These are phyloP conservation scores for Cladosporium sphaerospermum DNA, from an alignment of 2,329 filamentous ascomycete species.

Conservation along the genomic window DNA sequence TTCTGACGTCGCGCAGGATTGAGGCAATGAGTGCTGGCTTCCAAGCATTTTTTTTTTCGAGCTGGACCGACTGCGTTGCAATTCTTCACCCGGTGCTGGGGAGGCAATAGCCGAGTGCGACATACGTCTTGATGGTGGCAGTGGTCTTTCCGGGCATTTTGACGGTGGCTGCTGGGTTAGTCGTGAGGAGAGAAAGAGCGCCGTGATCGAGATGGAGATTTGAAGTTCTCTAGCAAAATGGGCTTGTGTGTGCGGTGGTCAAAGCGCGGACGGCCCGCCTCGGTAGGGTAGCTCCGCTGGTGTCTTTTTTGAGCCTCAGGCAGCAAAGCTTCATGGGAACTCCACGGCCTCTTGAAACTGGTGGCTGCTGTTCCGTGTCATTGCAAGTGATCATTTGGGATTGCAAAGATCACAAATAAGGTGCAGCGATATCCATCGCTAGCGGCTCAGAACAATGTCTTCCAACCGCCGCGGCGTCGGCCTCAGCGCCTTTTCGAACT, in stretches of 20 bases:
- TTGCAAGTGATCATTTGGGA: too few species aligned
- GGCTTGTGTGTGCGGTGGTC: conserved; percentile 4
- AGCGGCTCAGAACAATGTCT: conserved; percentile 29
- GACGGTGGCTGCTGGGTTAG: conserved; percentile 25
- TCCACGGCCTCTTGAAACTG: too few species aligned
- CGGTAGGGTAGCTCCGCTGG: background rate
- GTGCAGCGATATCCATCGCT: too few species aligned
- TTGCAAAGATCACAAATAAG: too few species aligned
- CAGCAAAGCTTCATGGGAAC: background rate
- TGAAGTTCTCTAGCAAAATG: conserved; percentile 14
- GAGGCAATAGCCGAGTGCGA: conserved; percentile 26
- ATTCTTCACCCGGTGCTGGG: conserved; percentile 39
- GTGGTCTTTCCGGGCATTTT: conserved; percentile 49
- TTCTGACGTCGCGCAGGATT: conserved; percentile 31
- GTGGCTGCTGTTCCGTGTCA: too few species aligned
- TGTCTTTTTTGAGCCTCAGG: background rate
- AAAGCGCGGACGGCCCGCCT: background rate
- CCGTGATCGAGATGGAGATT: conserved; percentile 15
- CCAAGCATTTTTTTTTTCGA: conserved; percentile 52
- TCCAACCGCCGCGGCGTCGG: conserved; percentile 71
- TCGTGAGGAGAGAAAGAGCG: conserved; percentile 35
- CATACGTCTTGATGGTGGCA: conserved; percentile 51
- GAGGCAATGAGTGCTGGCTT: conserved; percentile 22
- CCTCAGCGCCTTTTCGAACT: conserved; percentile 82
- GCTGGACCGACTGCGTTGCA: conserved; percentile 79